phyloP scores from a whole-genome alignment of 2,329 filamentous ascomycete genomes.

The Penicillium sp. region DNA sequence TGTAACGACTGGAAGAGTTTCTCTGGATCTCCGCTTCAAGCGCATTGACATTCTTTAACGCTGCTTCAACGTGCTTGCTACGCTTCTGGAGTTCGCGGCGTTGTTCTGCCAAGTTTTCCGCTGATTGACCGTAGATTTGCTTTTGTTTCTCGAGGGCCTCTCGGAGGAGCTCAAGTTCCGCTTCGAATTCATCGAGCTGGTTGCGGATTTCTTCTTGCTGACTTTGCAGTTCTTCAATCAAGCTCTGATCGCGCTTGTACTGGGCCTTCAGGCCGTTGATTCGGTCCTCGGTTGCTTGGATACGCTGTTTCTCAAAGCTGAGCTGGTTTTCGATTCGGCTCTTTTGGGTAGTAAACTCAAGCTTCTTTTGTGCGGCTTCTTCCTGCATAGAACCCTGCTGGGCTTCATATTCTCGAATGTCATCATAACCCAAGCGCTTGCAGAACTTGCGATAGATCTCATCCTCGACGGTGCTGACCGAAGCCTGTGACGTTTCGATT shows the following conservation, averaged over 20 bases:
- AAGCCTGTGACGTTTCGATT: constrained; percentile 57
- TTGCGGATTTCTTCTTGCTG: constrained; percentile 74
- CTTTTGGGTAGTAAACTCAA: constrained; percentile 78
- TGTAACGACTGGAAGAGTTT: constrained; percentile 79
- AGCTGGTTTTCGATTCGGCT: constrained; percentile 61
- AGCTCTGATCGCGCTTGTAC: constrained; percentile 63
- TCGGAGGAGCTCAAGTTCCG: constrained; percentile 72
- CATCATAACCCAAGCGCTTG: constrained; percentile 76
- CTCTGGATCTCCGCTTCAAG: constrained; percentile 86
- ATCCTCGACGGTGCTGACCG: constrained; percentile 81
- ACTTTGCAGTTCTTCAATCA: constrained; percentile 67
- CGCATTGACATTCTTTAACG: constrained; percentile 69
- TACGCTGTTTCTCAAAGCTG: constrained; percentile 65
- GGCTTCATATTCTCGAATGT: constrained; percentile 89
- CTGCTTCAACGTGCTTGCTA: constrained; percentile 76
- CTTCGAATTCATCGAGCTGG: constrained; percentile 68
- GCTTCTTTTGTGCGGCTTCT: constrained; percentile 81
- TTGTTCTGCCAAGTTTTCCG: constrained; percentile 72
- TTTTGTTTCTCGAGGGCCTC: constrained; percentile 69
- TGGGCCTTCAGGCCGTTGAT: constrained; percentile 67
- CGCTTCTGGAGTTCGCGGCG: constrained; percentile 78
- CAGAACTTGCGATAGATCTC: constrained; percentile 85
- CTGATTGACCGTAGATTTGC: constrained; percentile 65
- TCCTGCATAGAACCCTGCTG: constrained; percentile 91
- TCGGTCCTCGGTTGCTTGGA: constrained; percentile 68